Evolutionary conservation across 495 filamentous ascomycete genomes (phyloP).

Genomic region (Rhizodiscina lignyota): DNA sequence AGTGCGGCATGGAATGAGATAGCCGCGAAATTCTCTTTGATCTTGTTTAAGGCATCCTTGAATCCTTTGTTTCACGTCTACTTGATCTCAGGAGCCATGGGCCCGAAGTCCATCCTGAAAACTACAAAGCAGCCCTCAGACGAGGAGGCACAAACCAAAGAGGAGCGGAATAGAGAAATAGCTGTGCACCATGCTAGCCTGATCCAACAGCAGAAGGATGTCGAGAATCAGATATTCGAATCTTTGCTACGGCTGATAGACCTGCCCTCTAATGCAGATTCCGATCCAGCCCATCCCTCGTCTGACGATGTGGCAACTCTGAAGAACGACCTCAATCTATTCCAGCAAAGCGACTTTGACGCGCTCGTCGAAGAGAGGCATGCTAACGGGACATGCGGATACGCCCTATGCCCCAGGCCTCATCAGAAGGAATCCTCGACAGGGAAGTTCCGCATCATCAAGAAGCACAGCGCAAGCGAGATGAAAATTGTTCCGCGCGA

Average conservation of each 20-base stretch:
- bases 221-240: conserved; percentile 54
- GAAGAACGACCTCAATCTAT: conserved; percentile 42
- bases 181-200: conserved; percentile 67
- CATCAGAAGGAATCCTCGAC: conserved; percentile 28
- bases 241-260: conserved; percentile 51
- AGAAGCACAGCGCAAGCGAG: conserved; percentile 31
- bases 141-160: not conserved
- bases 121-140: conserved; percentile 23
- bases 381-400: conserved; percentile 62
- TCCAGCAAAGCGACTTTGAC: conserved; percentile 77
- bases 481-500: conserved; percentile 44
- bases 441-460: conserved; percentile 32
- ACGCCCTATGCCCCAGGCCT: conserved; percentile 47
- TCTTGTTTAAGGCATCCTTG: too few species aligned
- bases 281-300: conserved; percentile 41
- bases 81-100: too few species aligned
- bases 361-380: conserved; percentile 75
- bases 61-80: too few species aligned
- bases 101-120: conserved; percentile 39
- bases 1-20: too few species aligned
- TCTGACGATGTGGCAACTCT: conserved; percentile 37
- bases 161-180: conserved; percentile 13
- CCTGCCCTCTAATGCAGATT: conserved; percentile 29
- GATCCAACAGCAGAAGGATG: conserved; percentile 59
- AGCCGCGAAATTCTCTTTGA: too few species aligned